phyloP scores from a whole-genome alignment of 2,329 filamentous ascomycete genomes.

The Aspergillus aculeatus region DNA sequence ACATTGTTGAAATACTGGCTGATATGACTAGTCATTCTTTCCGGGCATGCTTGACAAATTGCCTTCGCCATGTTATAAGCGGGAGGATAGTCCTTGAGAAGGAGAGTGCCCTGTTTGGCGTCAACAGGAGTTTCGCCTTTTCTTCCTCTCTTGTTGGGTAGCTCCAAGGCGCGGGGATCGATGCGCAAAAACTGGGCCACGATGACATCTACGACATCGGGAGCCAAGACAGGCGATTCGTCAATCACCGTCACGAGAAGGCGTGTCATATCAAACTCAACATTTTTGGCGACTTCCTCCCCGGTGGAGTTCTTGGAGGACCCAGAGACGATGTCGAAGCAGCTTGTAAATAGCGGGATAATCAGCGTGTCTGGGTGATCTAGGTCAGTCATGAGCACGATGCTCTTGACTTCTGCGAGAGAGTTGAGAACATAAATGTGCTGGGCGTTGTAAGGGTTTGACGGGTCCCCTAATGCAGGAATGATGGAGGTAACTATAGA shows the following conservation, averaged over 20 bases:
- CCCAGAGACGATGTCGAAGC: conserved; percentile 87
- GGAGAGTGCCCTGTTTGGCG: conserved; percentile 75
- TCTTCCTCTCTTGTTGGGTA: conserved; percentile 58
- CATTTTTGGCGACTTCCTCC: conserved; percentile 85
- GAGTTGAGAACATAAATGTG: conserved; percentile 89
- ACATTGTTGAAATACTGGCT: conserved; percentile 97
- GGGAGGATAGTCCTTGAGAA: conserved; percentile 83
- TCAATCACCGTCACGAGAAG: conserved; percentile 84
- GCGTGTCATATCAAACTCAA: conserved; percentile 87
- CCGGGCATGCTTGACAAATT: conserved; percentile 82
- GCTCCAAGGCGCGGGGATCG: conserved; percentile 60
- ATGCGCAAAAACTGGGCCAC: conserved; percentile 94
- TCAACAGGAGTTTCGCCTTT: conserved; percentile 58
- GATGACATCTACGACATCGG: conserved; percentile 84
- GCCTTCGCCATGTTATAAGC: conserved; percentile 97
- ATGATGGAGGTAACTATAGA: conserved; percentile 82
- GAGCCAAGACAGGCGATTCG: conserved; percentile 73
- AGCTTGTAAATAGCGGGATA: conserved; percentile 76
- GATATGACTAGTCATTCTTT: conserved; percentile 92
- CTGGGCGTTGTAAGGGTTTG: conserved; percentile 86
- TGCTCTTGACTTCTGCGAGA: conserved; percentile 88
- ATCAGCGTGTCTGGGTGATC: conserved; percentile 77
- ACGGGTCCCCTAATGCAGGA: conserved; percentile 79
- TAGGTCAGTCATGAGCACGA: conserved; percentile 85
- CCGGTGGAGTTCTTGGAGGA: conserved; percentile 71